phyloP scores from a whole-genome alignment of 2,329 filamentous ascomycete species.

The Xylaria arbuscula region DNA sequence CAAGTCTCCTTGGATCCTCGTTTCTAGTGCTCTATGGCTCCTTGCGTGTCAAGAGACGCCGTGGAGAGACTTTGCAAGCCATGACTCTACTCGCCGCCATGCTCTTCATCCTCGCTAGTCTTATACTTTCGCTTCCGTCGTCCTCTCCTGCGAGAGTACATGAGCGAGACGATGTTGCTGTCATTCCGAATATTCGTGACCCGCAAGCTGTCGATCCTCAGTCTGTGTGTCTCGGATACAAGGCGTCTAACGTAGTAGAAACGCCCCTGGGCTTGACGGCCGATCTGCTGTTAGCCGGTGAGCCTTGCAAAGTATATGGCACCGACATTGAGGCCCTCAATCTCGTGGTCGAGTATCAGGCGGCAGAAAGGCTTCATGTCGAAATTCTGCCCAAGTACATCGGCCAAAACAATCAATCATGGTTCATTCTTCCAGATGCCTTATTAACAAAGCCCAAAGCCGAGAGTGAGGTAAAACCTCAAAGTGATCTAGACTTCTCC shows the following conservation, averaged over 20 bases:
- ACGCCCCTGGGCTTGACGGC: constrained; percentile 71
- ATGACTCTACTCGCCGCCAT: constrained; percentile 32
- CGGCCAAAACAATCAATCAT: constrained; percentile 69
- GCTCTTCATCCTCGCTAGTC: constrained; percentile 24
- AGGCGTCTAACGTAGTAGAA: constrained; percentile 67
- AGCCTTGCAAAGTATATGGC: constrained; percentile 81
- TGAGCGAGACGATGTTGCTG: constrained; percentile 57
- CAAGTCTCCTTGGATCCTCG: constrained; percentile 40
- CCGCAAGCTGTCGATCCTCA: constrained; percentile 72
- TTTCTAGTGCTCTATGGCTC: constrained; percentile 35
- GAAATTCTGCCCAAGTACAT: constrained; percentile 76
- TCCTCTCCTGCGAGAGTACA: constrained; percentile 34
- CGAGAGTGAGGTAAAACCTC: constrained; percentile 57
- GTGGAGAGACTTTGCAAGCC: constrained; percentile 15
- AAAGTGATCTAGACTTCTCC: constrained; percentile 66
- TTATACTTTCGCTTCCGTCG: constrained; percentile 19
- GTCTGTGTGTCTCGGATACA: constrained; percentile 75
- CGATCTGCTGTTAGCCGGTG: constrained; percentile 74
- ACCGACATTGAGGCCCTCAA: constrained; percentile 75
- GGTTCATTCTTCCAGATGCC: constrained; percentile 73
- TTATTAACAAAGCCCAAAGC: constrained; percentile 67
- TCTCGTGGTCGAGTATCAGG: constrained; percentile 75
- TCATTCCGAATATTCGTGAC: constrained; percentile 73
- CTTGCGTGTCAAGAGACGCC: constrained; percentile 27
- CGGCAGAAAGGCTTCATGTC: constrained; percentile 73